Evolutionary conservation across 2,329 filamentous ascomycete species (phyloP).

Genomic region (Emydomyces testavorans): DNA sequence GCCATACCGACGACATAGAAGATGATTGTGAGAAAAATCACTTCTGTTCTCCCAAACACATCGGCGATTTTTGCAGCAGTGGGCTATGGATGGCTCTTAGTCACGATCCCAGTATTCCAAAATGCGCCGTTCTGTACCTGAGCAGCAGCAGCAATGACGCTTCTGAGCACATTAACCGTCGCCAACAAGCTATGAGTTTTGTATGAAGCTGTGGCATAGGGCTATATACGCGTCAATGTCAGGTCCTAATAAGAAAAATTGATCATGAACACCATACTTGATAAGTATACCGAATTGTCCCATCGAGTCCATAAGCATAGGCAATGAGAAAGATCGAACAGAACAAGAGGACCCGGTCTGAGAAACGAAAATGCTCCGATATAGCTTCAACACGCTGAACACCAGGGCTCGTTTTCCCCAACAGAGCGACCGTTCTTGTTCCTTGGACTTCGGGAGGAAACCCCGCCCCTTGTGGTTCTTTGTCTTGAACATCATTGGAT

Average conservation of each 20-base stretch:
- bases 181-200: conserved; percentile 45
- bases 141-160: conserved; percentile 49
- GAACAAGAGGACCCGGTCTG: conserved; percentile 49
- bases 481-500: not conserved
- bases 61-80: conserved; percentile 52
- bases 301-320: conserved; percentile 53
- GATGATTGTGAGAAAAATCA: conserved; percentile 44
- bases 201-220: conserved; percentile 44
- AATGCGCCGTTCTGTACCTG: conserved; percentile 25
- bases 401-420: conserved; percentile 37
- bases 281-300: conserved; percentile 45
- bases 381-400: conserved; percentile 51
- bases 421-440: not conserved
- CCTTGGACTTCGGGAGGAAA: not conserved
- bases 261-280: conserved; percentile 25
- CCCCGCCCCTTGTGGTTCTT: not conserved
- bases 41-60: conserved; percentile 51
- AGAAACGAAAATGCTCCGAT: conserved; percentile 40
- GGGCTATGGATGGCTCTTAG: conserved; percentile 30
- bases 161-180: conserved; percentile 48
- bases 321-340: conserved; percentile 51
- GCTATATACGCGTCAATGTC: conserved; percentile 24
- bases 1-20: conserved; percentile 43
- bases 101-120: not conserved
- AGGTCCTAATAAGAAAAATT: conserved; percentile 14